phyloP scores from a whole-genome alignment of 2,329 filamentous ascomycete species.

The Bipolaris sorokiniana region DNA sequence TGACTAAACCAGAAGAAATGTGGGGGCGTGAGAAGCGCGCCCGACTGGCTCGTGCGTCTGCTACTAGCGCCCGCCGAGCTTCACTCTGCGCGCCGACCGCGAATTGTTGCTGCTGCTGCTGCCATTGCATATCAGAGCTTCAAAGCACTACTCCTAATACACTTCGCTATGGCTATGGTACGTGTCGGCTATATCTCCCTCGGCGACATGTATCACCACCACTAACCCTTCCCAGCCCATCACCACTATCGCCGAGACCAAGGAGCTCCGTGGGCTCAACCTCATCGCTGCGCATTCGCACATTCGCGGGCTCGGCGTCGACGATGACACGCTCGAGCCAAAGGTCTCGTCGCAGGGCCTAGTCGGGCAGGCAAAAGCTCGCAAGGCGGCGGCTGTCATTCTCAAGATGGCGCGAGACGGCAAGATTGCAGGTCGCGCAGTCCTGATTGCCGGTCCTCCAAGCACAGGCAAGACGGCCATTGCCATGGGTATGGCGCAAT shows the following conservation, averaged over 20 bases:
- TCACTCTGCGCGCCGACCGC: slow-evolving; percentile 22
- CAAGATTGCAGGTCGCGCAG: slow-evolving; percentile 94
- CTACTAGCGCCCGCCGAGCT: slow-evolving; percentile 10
- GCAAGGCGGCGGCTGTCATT: slow-evolving; percentile 94
- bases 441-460: slow-evolving; percentile 92
- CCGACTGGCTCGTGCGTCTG: slow-evolving; percentile 11
- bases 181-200: slow-evolving; percentile 8
- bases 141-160: slow-evolving; percentile 5
- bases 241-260: slow-evolving; percentile 89
- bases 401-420: slow-evolving; percentile 99
- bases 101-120: slow-evolving; percentile 26
- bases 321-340: slow-evolving; percentile 88
- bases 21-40: background rate
- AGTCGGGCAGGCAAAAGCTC: slow-evolving; percentile 93
- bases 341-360: slow-evolving; percentile 86
- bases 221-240: slow-evolving; percentile 54
- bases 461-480: slow-evolving; percentile 98
- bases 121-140: slow-evolving; percentile 7
- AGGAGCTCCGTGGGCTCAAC: slow-evolving; percentile 94
- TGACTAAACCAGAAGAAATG: no score
- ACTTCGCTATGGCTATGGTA: slow-evolving; percentile 43
- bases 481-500: slow-evolving; percentile 98
- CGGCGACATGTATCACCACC: background rate
- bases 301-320: slow-evolving; percentile 93
- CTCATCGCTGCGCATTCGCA: slow-evolving; percentile 98